Percentiles rank a stretch among this genome's conserved stretches.
Conservation (phyloP, 495 filamentous ascomycete genomes). For the Hypoxylon fuscum region DNA sequence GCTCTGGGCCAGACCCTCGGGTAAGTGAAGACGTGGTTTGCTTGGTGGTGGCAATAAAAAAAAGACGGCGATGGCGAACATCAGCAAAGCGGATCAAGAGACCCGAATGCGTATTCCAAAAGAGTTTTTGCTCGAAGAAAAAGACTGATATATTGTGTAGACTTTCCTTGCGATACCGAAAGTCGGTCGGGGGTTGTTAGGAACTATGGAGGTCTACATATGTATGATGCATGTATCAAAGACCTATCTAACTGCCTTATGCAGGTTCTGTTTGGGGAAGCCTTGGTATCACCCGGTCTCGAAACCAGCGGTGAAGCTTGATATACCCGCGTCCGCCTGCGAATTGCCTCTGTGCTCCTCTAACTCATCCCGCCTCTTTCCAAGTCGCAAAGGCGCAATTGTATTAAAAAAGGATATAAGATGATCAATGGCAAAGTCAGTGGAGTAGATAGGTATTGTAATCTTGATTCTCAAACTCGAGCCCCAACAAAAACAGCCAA, state of each 20-base stretch:
- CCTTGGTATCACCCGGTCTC: conserved; percentile 36
- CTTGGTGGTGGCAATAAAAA: conserved; percentile 11
- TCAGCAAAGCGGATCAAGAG: conserved; percentile 22
- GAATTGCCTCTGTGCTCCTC: conserved; percentile 2
- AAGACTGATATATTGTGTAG: conserved; percentile 19
- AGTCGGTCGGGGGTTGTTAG: conserved; percentile 19
- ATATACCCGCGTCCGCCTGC: conserved; percentile 26
- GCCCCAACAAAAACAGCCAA: background rate
- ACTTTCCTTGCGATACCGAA: conserved; percentile 12
- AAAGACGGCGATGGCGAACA: conserved; percentile 17
- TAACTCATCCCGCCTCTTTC: conserved; percentile 5
- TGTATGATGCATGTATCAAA: conserved; percentile 22
- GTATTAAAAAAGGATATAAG: background rate
- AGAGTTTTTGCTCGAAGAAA: conserved; percentile 5
- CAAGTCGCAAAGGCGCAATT: background rate
- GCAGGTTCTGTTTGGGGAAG: conserved; percentile 25
- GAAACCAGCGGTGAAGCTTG: conserved; percentile 41
- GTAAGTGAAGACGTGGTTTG: conserved; percentile 26
- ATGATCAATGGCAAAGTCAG: conserved; percentile 10
- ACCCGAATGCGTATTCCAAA: conserved; percentile 24
- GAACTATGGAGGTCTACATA: conserved; percentile 5
- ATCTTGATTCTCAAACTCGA: background rate
- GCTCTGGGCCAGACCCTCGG: conserved; percentile 18
- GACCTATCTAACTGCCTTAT: conserved; percentile 18
- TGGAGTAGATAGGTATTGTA: background rate